Evolutionary conservation across 2,329 filamentous ascomycete species (phyloP).

Genomic region (Emydomyces testavorans): DNA sequence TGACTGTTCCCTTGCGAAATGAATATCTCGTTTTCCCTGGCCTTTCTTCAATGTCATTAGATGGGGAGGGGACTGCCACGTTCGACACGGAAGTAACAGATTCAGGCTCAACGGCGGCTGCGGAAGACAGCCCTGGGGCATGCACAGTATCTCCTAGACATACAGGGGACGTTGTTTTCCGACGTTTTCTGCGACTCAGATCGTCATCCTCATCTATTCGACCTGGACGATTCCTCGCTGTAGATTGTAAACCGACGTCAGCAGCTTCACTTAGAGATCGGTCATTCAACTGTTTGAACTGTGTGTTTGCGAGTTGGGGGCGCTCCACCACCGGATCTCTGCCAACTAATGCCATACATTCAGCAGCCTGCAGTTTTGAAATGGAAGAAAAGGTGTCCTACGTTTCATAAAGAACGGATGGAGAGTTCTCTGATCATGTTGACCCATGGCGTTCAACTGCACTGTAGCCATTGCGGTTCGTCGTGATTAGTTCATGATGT

Average conservation of each 20-base stretch:
- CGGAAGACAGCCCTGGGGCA: neutral
- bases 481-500: conserved; percentile 4
- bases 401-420: conserved; percentile 35
- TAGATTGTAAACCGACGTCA: neutral
- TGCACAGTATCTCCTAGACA: neutral
- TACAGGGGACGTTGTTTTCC: conserved; percentile 18
- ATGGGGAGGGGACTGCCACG: neutral
- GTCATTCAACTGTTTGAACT: neutral
- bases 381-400: conserved; percentile 14
- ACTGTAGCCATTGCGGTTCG: conserved; percentile 8
- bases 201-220: conserved; percentile 26
- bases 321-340: neutral
- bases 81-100: neutral
- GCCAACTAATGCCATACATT: neutral
- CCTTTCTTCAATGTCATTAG: neutral
- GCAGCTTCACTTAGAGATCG: neutral
- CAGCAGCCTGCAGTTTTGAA: neutral
- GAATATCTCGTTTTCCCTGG: conserved; percentile 1
- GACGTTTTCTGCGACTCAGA: conserved; percentile 26
- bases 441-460: conserved; percentile 31
- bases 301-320: neutral
- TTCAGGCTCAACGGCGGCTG: neutral
- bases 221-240: neutral
- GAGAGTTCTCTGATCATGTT: conserved; percentile 29
- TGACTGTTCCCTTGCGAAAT: neutral